phyloP scores from a whole-genome alignment of 352 stramenopile genomes.

The Phytophthora kernoviae region DNA sequence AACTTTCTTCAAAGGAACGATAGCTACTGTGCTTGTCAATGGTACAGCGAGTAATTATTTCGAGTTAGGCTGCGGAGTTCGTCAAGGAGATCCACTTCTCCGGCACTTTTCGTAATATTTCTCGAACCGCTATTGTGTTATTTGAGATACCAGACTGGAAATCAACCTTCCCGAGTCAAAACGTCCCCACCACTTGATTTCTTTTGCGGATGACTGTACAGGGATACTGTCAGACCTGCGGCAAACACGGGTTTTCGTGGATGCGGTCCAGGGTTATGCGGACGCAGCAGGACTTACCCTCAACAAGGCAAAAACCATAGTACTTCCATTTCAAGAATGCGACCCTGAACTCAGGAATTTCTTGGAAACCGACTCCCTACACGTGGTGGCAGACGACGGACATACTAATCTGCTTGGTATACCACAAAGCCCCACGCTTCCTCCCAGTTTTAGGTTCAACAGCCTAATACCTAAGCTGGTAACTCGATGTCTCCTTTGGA shows the following conservation, averaged over 20 bases:
- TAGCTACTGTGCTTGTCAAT: conserved; percentile 20
- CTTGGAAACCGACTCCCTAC: background rate
- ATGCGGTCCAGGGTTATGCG: background rate
- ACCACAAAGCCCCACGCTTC: conserved; percentile 1
- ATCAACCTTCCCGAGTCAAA: background rate
- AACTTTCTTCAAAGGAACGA: conserved; percentile 15
- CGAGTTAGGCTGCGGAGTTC: conserved; percentile 10
- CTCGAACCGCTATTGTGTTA: conserved; percentile 14
- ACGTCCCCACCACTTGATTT: background rate
- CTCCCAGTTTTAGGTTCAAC: conserved; percentile 1
- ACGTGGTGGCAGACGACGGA: conserved; percentile 5
- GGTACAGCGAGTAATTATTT: conserved; percentile 11
- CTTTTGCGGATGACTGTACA: conserved; percentile 22
- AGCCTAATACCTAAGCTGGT: background rate
- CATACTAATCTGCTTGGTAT: background rate
- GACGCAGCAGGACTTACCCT: conserved; percentile 3
- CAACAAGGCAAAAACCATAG: conserved; percentile 8
- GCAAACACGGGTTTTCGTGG: conserved; percentile 1
- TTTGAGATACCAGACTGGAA: background rate
- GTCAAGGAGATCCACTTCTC: conserved; percentile 22
- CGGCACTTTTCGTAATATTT: conserved; percentile 20
- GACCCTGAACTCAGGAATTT: background rate
- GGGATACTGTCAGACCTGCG: conserved; percentile 1
- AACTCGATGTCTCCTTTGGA: conserved; percentile 2
- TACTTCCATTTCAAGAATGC: conserved; percentile 9